phyloP scores from a whole-genome alignment of 345 rosid genomes.

The Firmiana major region DNA sequence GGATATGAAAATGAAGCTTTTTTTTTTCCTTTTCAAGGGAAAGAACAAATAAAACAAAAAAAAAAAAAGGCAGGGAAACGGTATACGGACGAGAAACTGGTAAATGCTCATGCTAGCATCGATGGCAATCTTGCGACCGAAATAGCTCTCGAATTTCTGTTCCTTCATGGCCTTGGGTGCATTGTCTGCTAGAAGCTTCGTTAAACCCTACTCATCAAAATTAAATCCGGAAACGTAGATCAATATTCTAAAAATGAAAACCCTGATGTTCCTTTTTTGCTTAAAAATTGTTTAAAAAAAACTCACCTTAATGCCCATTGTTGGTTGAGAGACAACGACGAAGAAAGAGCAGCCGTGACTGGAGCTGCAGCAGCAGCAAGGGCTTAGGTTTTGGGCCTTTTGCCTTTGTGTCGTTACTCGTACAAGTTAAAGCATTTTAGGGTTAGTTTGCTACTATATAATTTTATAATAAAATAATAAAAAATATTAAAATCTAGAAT shows the following conservation, averaged over 20 bases:
- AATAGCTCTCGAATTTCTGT: conserved; percentile 85
- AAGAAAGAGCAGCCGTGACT: background rate
- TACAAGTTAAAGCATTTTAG: no score
- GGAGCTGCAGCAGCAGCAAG: background rate
- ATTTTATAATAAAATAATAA: no score
- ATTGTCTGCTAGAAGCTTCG: conserved; percentile 93
- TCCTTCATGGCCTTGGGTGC: conserved; percentile 90
- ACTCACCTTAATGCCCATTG: conserved; percentile 10
- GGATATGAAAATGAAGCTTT: no score
- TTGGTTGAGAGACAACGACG: background rate
- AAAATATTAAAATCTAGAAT: no score
- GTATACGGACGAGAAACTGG: conserved; percentile 75
- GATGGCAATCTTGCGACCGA: conserved; percentile 87
- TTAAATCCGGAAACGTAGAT: background rate
- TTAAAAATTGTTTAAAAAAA: background rate
- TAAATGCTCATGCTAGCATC: conserved; percentile 99
- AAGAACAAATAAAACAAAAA: background rate
- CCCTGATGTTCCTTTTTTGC: background rate
- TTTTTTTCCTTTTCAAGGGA: background rate
- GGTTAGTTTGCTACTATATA: no score
- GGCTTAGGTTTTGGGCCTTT: background rate
- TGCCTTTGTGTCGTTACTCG: no score
- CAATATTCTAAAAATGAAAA: background rate
- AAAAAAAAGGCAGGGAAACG: background rate
- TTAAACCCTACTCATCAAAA: conserved; percentile 63